Base-by-base conservation (phyloP, 108 stramenopile genomes). In the Cylindrotheca fusiformis region DNA sequence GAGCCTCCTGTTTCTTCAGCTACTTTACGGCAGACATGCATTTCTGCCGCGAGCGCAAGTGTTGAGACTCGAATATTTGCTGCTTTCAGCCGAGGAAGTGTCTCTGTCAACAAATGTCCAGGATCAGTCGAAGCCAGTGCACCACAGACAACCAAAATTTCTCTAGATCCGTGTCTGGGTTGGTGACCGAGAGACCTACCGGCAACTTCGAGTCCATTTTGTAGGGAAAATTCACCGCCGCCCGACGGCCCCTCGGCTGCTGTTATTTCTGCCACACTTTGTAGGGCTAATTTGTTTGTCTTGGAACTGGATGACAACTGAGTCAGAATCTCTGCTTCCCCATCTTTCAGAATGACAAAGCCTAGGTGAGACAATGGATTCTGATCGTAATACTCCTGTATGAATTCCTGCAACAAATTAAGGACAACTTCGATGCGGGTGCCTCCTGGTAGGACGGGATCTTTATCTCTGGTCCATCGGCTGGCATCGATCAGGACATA, bases 161-260 rank as follows among this genome's bases (percentile, higher is more conserved):
- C 94, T 24, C 94, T 71, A 52, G 71, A 76, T 52, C 88, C 94
- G 65, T 95, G 86, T 47, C 84, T 55, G 26, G 90, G 90, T 46
- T 83, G 84, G 58, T 89, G 85, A 8, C 86, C 89, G 67, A 95
- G 60, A n/a, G 77, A 79, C 10, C 92, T 78, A 33, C 92, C 92
- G 19, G 92, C 92, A 32, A 93, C 85, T 72, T 93, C 92, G n/a
- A 93, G 66, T 30, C 92, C 92, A 75, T 93, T 93, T 59, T 90
- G 88, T 41, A 93, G 64, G 57, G 78, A 80, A 58, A 93, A 88
- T 59, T 86, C 92, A 29, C 92, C 71, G 17, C 85, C 88, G 0
- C 78, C 65, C 23, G 55, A 60, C 10, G 77, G 71, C 26, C 74
- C 70, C 28, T 78, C 80, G 19, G 55, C 52, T 24, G 63, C 57